Conservation (phyloP, 1,139 yeast genomes). For the Ogataea hybrid region DNA sequence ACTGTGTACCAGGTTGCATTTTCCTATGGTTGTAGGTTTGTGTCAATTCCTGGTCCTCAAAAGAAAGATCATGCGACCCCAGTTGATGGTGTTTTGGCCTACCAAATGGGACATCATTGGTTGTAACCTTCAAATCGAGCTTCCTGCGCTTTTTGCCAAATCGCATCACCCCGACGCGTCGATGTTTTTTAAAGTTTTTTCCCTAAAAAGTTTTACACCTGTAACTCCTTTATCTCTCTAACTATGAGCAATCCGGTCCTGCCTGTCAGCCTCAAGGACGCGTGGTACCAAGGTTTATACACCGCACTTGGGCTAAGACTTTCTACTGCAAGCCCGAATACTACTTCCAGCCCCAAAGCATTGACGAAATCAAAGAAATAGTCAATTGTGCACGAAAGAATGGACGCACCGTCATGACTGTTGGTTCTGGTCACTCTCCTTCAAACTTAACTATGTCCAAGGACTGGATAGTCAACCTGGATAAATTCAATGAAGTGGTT, state of each 20-base stretch:
- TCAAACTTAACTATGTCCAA: conserved; percentile 82
- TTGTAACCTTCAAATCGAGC: background rate
- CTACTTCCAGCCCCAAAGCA: conserved; percentile 68
- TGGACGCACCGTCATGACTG: conserved; percentile 72
- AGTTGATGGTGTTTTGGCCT: background rate
- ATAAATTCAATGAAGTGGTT: conserved; percentile 62
- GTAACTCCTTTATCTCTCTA: background rate
- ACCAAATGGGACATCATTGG: background rate
- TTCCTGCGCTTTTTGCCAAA: conserved; percentile 3
- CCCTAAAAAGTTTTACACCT: background rate
- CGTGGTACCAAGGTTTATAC: conserved; percentile 41
- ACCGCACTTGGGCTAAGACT: conserved; percentile 91
- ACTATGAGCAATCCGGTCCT: conserved; percentile 2
- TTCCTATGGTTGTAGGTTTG: background rate
- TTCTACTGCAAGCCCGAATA: conserved; percentile 73
- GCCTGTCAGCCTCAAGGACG: conserved; percentile 5
- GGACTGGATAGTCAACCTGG: conserved; percentile 92
- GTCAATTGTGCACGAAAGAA: conserved; percentile 61
- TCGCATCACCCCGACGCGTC: conserved; percentile 10
- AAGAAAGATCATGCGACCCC: conserved; percentile 3
- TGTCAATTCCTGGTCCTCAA: background rate
- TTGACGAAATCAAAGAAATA: conserved; percentile 62
- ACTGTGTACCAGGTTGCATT: background rate
- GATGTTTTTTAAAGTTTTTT: conserved; percentile 1
- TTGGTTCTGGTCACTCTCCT: conserved; percentile 96